Conservation (phyloP, 345 rosid species). For the Psidium friedrichsthalianum region DNA sequence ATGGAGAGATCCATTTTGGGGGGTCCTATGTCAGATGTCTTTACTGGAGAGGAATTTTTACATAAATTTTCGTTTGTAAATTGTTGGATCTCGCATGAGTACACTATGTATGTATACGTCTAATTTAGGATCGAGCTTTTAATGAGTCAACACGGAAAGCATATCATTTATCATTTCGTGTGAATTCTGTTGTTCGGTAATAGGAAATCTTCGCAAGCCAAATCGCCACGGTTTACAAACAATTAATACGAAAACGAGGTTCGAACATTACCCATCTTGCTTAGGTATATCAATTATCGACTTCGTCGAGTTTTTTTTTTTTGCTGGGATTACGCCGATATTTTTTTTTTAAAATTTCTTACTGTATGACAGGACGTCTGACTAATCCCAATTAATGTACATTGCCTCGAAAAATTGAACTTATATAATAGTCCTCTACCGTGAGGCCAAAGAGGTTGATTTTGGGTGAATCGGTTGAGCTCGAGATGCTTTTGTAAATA, state of each 20-base stretch:
- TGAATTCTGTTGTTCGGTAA: not conserved
- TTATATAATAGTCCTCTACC: not conserved
- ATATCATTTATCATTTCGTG: not conserved
- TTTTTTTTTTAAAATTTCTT: not conserved
- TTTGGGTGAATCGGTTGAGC: not conserved
- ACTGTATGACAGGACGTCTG: not conserved
- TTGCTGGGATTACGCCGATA: not conserved
- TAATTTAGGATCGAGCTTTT: not conserved
- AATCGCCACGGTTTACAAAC: not conserved
- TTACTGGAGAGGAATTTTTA: not conserved
- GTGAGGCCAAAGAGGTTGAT: too few relatives aligned
- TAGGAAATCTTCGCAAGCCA: not conserved
- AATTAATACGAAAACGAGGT: not conserved
- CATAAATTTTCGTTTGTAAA: not conserved
- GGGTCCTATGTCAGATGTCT: not conserved
- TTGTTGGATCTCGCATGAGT: not conserved
- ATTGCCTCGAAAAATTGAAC: not conserved
- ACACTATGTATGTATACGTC: too few relatives aligned
- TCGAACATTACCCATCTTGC: not conserved
- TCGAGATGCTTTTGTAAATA: not conserved
- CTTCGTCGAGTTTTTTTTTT: not conserved
- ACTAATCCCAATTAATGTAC: not conserved
- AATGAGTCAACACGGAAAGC: not conserved
- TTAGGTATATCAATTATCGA: not conserved
- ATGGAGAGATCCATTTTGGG: too few relatives aligned